These are phyloP conservation scores for Castanopsis chinensis DNA, from an alignment of 306 rosid genomes.

Conservation along the genomic window DNA sequence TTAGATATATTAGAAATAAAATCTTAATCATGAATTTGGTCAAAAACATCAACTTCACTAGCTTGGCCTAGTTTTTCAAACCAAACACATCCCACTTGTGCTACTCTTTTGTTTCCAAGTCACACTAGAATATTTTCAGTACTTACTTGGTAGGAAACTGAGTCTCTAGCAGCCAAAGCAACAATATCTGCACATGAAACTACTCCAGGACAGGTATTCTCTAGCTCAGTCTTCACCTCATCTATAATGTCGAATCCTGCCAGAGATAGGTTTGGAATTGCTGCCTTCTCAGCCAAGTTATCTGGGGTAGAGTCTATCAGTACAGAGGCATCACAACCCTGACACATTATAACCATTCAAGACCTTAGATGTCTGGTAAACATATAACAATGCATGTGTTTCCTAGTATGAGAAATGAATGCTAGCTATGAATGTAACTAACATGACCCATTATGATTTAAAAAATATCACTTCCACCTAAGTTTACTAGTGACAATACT, in stretches of 20 bases:
- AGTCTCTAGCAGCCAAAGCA: slow-evolving; percentile 54
- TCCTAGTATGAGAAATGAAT: too few species aligned
- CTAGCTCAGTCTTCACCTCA: slow-evolving; percentile 31
- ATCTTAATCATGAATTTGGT: too few species aligned
- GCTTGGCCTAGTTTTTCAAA: not conserved
- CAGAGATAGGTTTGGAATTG: slow-evolving; percentile 25
- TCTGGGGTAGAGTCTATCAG: slow-evolving; percentile 22
- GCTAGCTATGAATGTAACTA: too few species aligned
- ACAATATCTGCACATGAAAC: slow-evolving; percentile 70
- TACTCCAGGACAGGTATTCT: slow-evolving; percentile 39
- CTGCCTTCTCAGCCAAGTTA: slow-evolving; percentile 27
- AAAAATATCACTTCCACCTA: too few species aligned
- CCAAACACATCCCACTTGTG: not conserved
- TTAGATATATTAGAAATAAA: too few species aligned
- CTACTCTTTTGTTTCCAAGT: not conserved
- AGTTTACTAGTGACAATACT: too few species aligned
- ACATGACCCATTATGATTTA: too few species aligned
- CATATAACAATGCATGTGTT: too few species aligned
- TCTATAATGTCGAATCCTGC: slow-evolving; percentile 40
- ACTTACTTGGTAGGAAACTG: slow-evolving; percentile 43
- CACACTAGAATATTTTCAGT: not conserved
- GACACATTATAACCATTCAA: not conserved
- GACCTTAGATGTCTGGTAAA: too few species aligned
- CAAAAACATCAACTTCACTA: too few species aligned
- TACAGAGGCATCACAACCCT: slow-evolving; percentile 51